Evolutionary conservation across 192 early-diverging fungal genomes (phyloP).

Genomic region (Dissophora globulifera): DNA sequence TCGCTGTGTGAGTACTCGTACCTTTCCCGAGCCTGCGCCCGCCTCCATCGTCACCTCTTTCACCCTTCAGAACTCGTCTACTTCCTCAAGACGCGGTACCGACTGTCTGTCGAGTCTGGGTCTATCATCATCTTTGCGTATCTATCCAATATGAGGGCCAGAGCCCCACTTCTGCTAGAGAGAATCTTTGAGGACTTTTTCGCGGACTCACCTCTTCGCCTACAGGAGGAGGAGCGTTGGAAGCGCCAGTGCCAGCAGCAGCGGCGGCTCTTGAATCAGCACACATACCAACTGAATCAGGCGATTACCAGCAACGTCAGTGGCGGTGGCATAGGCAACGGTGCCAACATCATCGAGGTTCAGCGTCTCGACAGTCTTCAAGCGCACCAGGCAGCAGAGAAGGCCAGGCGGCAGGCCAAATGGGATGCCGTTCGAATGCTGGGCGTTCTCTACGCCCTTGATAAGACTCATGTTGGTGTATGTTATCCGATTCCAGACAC

Average conservation of each 20-base stretch:
- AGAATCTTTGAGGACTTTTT: constrained; percentile 61
- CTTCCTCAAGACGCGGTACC: constrained; percentile 52
- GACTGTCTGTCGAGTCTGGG: constrained; percentile 52
- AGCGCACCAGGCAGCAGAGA: constrained; percentile 19
- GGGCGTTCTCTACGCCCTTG: constrained; percentile 48
- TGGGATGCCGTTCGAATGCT: constrained; percentile 49
- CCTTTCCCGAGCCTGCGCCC: constrained; percentile 41
- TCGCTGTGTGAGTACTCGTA: constrained; percentile 48
- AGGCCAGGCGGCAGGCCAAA: constrained; percentile 36
- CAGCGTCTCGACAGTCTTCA: constrained; percentile 22
- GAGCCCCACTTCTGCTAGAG: constrained; percentile 50
- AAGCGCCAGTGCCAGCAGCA: constrained; percentile 4
- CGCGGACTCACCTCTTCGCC: constrained; percentile 26
- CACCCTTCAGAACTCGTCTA: constrained; percentile 47
- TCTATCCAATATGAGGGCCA: constrained; percentile 52
- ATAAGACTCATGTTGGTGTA: constrained; percentile 52
- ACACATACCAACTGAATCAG: constrained; percentile 10
- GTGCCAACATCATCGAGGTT: not conserved
- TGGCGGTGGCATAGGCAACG: not conserved
- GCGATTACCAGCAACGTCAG: not conserved
- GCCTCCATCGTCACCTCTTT: constrained; percentile 40
- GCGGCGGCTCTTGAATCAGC: constrained; percentile 7
- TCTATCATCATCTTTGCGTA: constrained; percentile 58
- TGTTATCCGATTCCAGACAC: not conserved
- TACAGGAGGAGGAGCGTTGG: constrained; percentile 17